Base-by-base conservation (phyloP, 345 rosid genomes). In the Barbarea vulgaris region DNA sequence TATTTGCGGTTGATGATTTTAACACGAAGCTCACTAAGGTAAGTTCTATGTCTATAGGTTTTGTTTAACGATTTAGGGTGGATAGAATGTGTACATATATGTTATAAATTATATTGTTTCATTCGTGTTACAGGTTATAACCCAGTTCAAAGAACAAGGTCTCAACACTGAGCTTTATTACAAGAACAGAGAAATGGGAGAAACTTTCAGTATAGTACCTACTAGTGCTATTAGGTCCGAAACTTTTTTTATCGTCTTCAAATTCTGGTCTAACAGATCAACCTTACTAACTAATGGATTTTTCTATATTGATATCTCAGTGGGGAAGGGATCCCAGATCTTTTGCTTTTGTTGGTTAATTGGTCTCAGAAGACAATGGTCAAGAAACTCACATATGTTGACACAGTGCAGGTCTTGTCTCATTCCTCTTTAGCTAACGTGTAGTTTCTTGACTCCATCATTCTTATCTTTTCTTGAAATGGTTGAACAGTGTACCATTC, bases 341-440 rank as follows among this genome's bases (percentile, higher is more conserved):
- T 91, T 59, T 81, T 93, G 77, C 82, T 93, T 72, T 77, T 88
- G 66, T 85, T 93, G 65, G 89, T 93, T 70, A 89, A 88, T 17
- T 93, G 97, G 98, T 78, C 93, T 72, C 96, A 91, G 83, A 93
- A 85, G 77, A 93, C 96, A 47, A 93, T 93, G 98, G 91, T 87
- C 77, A 96, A 89, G 74, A 93, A 93, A 70, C 91, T 93, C 24
- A 91, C 95, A 18, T 93, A 78, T 76, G 85, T 88, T 70, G 79
- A 88, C 82, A 87, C 90, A 83, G 73, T 94, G 69, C 91, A 90
- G 95, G 97, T 86, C 54, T 64, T n/a, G 69, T 60, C 55, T 79
- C 65, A 39, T 58, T 66, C 34, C 24, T 50, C 30, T 71, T 44
- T 74, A 63, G 44, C 34, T 47, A 37, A 37, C 14, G 39, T 6